Conservation (phyloP, 495 filamentous ascomycete species). For the Xylaria acuta region DNA sequence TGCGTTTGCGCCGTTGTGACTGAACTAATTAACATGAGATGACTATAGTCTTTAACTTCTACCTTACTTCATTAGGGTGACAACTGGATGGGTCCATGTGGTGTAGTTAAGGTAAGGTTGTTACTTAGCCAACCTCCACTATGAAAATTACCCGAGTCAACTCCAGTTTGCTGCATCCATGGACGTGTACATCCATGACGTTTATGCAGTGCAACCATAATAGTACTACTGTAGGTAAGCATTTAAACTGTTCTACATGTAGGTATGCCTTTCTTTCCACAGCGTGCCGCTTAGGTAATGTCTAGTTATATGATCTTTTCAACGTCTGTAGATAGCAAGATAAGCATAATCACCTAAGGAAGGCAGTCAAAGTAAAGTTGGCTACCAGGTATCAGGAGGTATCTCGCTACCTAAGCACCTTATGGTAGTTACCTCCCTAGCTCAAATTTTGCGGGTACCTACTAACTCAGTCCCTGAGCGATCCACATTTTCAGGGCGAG, state of each 20-base stretch:
- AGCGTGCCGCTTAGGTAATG: too few relatives aligned
- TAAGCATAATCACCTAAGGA: not conserved
- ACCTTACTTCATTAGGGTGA: not conserved
- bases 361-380: not conserved
- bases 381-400: not conserved
- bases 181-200: not conserved
- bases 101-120: not conserved
- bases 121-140: not conserved
- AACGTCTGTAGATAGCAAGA: not conserved
- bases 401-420: not conserved
- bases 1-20: not conserved
- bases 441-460: too few relatives aligned
- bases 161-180: not conserved
- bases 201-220: conserved; percentile 15
- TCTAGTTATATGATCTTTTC: too few relatives aligned
- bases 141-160: conserved; percentile 1
- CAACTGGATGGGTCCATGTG: not conserved
- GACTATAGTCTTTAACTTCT: not conserved
- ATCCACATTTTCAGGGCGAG: conserved; percentile 15
- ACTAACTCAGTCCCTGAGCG: not conserved
- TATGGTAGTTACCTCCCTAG: not conserved
- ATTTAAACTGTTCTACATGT: not conserved
- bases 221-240: not conserved
- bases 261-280: too few relatives aligned
- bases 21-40: not conserved